Conservation (phyloP, 192 early-diverging fungal species). For the Backusella circina region DNA sequence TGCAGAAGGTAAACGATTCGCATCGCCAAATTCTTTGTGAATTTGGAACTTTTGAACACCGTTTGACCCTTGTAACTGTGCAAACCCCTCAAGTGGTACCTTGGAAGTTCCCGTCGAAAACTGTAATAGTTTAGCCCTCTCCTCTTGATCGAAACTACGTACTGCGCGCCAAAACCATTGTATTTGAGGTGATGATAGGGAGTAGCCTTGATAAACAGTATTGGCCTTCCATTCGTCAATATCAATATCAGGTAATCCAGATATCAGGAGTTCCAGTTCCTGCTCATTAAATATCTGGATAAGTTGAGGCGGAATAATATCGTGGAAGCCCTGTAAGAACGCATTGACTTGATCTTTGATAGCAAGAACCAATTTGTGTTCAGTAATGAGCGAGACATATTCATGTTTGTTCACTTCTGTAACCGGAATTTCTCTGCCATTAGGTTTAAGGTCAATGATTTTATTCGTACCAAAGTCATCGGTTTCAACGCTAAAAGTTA, state of each 20-base stretch:
- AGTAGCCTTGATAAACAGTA: slow-evolving; percentile 93
- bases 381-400: slow-evolving; percentile 89
- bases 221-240: slow-evolving; percentile 99
- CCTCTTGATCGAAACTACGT: slow-evolving; percentile 93
- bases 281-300: slow-evolving; percentile 98
- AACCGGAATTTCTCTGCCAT: slow-evolving; percentile 83
- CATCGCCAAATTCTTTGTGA: slow-evolving; percentile 88
- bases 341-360: slow-evolving; percentile 93
- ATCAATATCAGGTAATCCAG: slow-evolving; percentile 97
- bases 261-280: slow-evolving; percentile 96
- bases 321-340: slow-evolving; percentile 93
- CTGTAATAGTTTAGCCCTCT: slow-evolving; percentile 94
- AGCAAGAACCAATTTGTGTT: slow-evolving; percentile 84
- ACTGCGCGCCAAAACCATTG: slow-evolving; percentile 99
- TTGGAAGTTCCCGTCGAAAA: slow-evolving; percentile 97
- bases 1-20: slow-evolving; percentile 84
- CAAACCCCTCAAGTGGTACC: slow-evolving; percentile 93
- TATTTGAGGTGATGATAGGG: slow-evolving; percentile 81
- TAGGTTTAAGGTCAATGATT: slow-evolving; percentile 79
- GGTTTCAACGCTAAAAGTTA: slow-evolving; percentile 91
- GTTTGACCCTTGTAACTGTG: slow-evolving; percentile 84
- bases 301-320: slow-evolving; percentile 87
- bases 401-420: slow-evolving; percentile 96
- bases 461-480: slow-evolving; percentile 89
- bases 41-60: slow-evolving; percentile 99